These are phyloP conservation scores for Pezicula rhizophila DNA, from an alignment of 2,329 filamentous ascomycete genomes.

Conservation along the genomic window DNA sequence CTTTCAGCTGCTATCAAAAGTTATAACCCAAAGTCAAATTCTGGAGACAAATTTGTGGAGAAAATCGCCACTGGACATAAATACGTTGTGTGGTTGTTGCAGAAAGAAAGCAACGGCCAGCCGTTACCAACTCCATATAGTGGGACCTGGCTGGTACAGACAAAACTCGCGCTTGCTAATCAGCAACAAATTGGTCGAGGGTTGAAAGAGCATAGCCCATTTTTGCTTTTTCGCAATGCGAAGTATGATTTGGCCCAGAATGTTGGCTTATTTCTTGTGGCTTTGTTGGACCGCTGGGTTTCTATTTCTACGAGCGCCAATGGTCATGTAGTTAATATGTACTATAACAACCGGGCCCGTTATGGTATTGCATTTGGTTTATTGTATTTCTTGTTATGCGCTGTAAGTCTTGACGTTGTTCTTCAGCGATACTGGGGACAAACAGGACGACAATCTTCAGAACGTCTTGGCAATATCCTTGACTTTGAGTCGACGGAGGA, in stretches of 20 bases:
- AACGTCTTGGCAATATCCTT: constrained; percentile 23
- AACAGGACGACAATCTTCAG: constrained; percentile 28
- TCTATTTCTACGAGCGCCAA: constrained; percentile 29
- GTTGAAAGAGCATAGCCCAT: constrained; percentile 26
- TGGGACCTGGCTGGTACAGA: constrained; percentile 27
- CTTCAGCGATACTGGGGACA: constrained; percentile 32
- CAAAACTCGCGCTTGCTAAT: constrained; percentile 26
- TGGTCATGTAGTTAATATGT: constrained; percentile 23
- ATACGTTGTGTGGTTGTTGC: constrained; percentile 38
- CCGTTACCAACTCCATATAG: constrained; percentile 25
- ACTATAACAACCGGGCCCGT: constrained; percentile 26
- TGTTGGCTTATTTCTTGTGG: constrained; percentile 28
- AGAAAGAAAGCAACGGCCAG: constrained; percentile 13
- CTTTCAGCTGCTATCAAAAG: constrained; percentile 34
- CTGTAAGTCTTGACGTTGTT: constrained; percentile 31
- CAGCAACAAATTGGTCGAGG: constrained; percentile 26
- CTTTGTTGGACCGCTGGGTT: constrained; percentile 28
- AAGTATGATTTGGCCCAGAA: constrained; percentile 42
- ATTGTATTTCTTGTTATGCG: constrained; percentile 31
- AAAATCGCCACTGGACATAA: constrained; percentile 41
- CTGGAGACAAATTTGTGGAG: constrained; percentile 38
- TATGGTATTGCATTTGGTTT: constrained; percentile 34
- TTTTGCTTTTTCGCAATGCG: constrained; percentile 27
- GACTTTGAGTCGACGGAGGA: constrained; percentile 21
- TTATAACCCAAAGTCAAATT: constrained; percentile 23